Conservation (phyloP, 2,329 filamentous ascomycete genomes). For the Coniella vitis region DNA sequence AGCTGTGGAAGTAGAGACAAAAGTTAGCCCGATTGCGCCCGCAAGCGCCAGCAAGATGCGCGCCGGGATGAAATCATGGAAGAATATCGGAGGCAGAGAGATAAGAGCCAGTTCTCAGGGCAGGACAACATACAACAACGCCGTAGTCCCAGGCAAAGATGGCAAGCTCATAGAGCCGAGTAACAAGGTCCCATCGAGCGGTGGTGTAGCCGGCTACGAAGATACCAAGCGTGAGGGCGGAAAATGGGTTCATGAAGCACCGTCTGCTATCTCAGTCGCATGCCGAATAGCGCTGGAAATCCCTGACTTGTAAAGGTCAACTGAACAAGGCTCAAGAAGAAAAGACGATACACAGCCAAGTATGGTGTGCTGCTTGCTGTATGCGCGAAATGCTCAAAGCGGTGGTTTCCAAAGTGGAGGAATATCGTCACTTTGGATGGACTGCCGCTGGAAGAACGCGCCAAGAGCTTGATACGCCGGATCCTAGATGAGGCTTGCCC, state of each 20-base stretch:
- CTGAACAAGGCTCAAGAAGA: neutral
- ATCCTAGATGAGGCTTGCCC: neutral
- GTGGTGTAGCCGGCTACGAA: slow-evolving; percentile 99
- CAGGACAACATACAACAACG: slow-evolving; percentile 65
- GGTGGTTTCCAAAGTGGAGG: neutral
- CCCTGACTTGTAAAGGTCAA: neutral
- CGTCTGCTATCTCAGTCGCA: slow-evolving; percentile 36
- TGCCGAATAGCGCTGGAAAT: slow-evolving; percentile 26
- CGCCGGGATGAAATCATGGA: neutral
- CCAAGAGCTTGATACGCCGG: neutral
- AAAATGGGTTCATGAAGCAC: slow-evolving; percentile 92
- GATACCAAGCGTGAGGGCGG: slow-evolving; percentile 88
- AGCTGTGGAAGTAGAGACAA: slow-evolving; percentile 42
- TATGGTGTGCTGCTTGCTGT: no score
- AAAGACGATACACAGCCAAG: no score
- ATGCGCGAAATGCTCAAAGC: neutral
- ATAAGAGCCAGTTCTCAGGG: neutral
- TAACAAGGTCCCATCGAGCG: slow-evolving; percentile 97
- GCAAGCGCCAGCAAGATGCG: neutral
- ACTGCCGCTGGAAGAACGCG: neutral
- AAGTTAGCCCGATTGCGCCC: slow-evolving; percentile 7
- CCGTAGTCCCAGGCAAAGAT: slow-evolving; percentile 99
- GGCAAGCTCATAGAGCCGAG: slow-evolving; percentile 90
- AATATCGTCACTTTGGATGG: neutral
- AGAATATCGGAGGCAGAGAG: neutral